These are phyloP conservation scores for Alternaria infectoria DNA, from an alignment of 2,329 filamentous ascomycete genomes.

Conservation along the genomic window DNA sequence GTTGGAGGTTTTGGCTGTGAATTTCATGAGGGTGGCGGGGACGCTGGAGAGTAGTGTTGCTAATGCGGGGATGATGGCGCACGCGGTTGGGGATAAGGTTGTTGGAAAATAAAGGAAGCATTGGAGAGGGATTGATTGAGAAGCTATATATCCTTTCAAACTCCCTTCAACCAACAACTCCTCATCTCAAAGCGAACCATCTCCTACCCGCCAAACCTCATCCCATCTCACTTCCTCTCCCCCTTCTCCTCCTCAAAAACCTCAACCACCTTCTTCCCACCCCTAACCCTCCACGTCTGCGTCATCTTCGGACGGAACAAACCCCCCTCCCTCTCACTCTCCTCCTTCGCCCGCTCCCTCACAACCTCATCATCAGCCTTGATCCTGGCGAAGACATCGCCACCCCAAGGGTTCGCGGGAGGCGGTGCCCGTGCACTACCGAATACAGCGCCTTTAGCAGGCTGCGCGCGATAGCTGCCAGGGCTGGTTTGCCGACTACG, in stretches of 20 bases:
- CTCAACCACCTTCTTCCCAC: neutral
- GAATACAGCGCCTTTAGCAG: neutral
- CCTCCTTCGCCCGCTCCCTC: neutral
- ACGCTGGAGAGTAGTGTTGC: slow-evolving; percentile 21
- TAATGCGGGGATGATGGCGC: slow-evolving; percentile 22
- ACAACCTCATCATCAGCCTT: neutral
- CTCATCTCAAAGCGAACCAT: too few species aligned
- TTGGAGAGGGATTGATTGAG: too few species aligned
- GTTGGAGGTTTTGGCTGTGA: slow-evolving; percentile 23
- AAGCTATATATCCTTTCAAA: too few species aligned
- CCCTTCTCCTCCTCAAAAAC: neutral
- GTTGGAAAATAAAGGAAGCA: too few species aligned
- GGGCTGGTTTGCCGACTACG: neutral
- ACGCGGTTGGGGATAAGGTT: slow-evolving; percentile 25
- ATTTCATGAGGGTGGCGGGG: slow-evolving; percentile 25
- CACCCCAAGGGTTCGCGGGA: neutral
- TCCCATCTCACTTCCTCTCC: neutral
- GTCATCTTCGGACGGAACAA: neutral
- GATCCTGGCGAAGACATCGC: neutral
- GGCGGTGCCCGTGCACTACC: neutral
- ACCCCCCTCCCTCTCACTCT: neutral
- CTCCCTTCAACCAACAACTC: too few species aligned
- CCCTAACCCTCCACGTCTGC: neutral
- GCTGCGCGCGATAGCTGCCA: neutral
- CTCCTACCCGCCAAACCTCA: too few species aligned